A percentile compares a stretch with the other conserved stretches of the same genome.
Evolutionary conservation across 2,329 filamentous ascomycete genomes (phyloP).

Genomic region (Myriosclerotinia curreyana): DNA sequence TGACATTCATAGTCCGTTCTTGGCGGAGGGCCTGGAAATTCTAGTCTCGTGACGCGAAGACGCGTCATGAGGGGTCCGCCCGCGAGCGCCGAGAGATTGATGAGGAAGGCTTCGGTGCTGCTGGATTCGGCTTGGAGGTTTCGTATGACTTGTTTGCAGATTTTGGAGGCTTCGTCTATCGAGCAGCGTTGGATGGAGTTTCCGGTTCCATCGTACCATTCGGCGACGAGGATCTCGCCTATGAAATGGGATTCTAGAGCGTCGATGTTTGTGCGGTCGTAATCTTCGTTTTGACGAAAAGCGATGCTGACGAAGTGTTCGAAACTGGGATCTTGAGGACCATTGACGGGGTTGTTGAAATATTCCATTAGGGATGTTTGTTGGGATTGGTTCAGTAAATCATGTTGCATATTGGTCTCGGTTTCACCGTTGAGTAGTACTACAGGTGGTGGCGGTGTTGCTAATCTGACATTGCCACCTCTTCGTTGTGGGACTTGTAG

Average conservation of each 20-base stretch:
- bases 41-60: constrained; percentile 45
- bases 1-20: constrained; percentile 49
- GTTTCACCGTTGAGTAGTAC: constrained; percentile 50
- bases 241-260: constrained; percentile 55
- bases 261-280: constrained; percentile 52
- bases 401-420: constrained; percentile 37
- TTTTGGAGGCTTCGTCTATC: constrained; percentile 52
- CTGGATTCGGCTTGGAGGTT: constrained; percentile 51
- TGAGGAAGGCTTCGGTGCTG: constrained; percentile 54
- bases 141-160: constrained; percentile 54
- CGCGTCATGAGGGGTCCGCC: constrained; percentile 53
- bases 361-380: constrained; percentile 35
- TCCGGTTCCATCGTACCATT: constrained; percentile 52
- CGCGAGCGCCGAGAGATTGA: constrained; percentile 56
- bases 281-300: constrained; percentile 36
- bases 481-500: constrained; percentile 62
- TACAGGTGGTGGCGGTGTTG: constrained; percentile 49
- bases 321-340: constrained; percentile 28
- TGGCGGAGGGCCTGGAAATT: constrained; percentile 40
- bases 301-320: constrained; percentile 34
- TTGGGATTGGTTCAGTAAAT: constrained; percentile 28
- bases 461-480: constrained; percentile 58
- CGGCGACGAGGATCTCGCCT: constrained; percentile 48
- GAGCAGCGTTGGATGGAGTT: constrained; percentile 44
- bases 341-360: constrained; percentile 29